Evolutionary conservation across 768 basidiomycete species (phyloP).

Genomic region (Gloeophyllum trabeum): DNA sequence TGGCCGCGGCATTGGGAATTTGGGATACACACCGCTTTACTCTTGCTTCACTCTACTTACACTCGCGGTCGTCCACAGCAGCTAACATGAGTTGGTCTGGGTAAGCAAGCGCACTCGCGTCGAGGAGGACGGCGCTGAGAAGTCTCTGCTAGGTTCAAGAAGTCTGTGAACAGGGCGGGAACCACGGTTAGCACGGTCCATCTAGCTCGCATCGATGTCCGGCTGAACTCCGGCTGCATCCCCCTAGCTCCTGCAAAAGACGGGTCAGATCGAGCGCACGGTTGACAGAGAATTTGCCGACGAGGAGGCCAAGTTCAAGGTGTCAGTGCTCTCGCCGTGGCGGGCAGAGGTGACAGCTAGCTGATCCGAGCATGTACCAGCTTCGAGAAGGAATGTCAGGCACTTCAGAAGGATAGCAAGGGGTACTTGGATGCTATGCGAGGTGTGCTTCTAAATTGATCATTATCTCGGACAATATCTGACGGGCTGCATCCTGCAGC

Average conservation of each 20-base stretch:
- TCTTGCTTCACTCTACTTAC: too few species aligned
- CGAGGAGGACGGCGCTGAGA: background rate
- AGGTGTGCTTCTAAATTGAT: conserved; percentile 32
- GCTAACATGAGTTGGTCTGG: conserved; percentile 9
- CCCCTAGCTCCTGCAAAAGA: conserved; percentile 85
- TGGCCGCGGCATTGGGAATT: too few species aligned
- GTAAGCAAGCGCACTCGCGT: background rate
- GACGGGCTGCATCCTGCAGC: conserved; percentile 30
- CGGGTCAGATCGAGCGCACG: conserved; percentile 94
- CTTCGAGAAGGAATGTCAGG: conserved; percentile 93
- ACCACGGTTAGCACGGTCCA: conserved; percentile 54
- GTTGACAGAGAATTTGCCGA: conserved; percentile 89
- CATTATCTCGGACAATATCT: background rate
- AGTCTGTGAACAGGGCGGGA: conserved; percentile 83
- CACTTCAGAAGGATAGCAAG: conserved; percentile 92
- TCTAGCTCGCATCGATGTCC: background rate
- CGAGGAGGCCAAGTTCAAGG: conserved; percentile 84
- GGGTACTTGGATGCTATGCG: conserved; percentile 91
- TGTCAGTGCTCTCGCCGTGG: conserved; percentile 38
- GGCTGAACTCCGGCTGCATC: conserved; percentile 3
- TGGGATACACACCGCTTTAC: too few species aligned
- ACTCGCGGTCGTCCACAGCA: too few species aligned
- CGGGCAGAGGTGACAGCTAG: background rate
- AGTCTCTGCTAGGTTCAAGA: conserved; percentile 62
- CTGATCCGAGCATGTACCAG: conserved; percentile 26